Percentiles rank a stretch among this genome's conserved stretches.
These are phyloP conservation scores for Obba rivulosa DNA, from an alignment of 768 basidiomycete genomes.

Conservation along the genomic window DNA sequence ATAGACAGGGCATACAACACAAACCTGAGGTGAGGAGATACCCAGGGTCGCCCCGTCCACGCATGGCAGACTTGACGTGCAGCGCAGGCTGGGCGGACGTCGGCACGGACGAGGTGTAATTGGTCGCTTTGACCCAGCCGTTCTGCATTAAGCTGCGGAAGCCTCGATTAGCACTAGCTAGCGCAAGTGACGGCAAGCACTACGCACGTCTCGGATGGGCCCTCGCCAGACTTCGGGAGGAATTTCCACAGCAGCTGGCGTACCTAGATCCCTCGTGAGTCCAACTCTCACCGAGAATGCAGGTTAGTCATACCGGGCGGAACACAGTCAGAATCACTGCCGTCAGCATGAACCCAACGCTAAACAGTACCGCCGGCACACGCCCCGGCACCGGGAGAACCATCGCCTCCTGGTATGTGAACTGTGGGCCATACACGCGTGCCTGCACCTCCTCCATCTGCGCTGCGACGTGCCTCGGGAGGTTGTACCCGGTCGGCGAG, in stretches of 20 bases:
- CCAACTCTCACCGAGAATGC: not conserved
- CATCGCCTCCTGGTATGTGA: slow-evolving; percentile 68
- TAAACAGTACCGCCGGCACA: slow-evolving; percentile 35
- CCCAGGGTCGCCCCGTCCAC: slow-evolving; percentile 73
- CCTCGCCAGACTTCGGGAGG: slow-evolving; percentile 50
- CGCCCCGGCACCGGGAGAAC: slow-evolving; percentile 23
- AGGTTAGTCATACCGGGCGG: slow-evolving; percentile 21
- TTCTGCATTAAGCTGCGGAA: slow-evolving; percentile 45
- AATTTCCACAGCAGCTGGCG: slow-evolving; percentile 51
- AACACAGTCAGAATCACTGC: slow-evolving; percentile 2
- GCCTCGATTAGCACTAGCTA: not conserved
- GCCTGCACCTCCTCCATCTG: slow-evolving; percentile 15
- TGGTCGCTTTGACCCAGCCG: slow-evolving; percentile 60
- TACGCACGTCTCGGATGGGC: slow-evolving; percentile 61
- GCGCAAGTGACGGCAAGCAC: too few relatives aligned
- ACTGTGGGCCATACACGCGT: slow-evolving; percentile 57
- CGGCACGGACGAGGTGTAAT: slow-evolving; percentile 61
- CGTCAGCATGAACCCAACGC: slow-evolving; percentile 24
- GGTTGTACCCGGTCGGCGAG: slow-evolving; percentile 6
- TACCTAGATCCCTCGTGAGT: slow-evolving; percentile 28
- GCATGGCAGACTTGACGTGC: slow-evolving; percentile 56
- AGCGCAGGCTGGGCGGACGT: slow-evolving; percentile 31
- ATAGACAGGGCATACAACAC: slow-evolving; percentile 16
- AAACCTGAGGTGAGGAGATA: slow-evolving; percentile 54
- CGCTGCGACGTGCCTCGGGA: not conserved